Percentiles rank a stretch among this genome's conserved stretches.
Evolutionary conservation across 371 early-diverging fungal genomes (phyloP).

Genomic region (Mortierella sp.): DNA sequence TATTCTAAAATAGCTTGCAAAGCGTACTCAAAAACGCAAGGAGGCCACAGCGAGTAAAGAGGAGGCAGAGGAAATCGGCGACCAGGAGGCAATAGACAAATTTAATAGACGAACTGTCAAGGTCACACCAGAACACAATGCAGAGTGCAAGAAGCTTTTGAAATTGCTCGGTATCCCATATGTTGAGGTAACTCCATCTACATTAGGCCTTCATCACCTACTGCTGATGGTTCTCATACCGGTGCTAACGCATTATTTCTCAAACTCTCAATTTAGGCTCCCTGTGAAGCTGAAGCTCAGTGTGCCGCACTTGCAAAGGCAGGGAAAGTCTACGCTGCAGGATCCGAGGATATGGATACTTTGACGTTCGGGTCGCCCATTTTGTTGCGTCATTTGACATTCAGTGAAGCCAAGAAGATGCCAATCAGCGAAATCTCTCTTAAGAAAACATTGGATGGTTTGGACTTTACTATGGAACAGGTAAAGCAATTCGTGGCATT

Average conservation of each 20-base stretch:
- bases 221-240: neutral
- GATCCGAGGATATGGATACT: constrained; percentile 99
- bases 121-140: constrained; percentile 96
- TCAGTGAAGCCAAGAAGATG: constrained; percentile 93
- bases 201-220: neutral
- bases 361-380: constrained; percentile 96
- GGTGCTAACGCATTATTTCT: neutral
- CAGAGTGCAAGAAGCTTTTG: constrained; percentile 94
- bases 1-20: constrained; percentile 75
- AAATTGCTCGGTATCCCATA: constrained; percentile 98
- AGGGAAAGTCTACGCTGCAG: constrained; percentile 95
- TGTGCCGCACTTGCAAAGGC: constrained; percentile 95
- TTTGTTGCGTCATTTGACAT: constrained; percentile 96
- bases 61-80: constrained; percentile 91
- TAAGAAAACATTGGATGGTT: constrained; percentile 86
- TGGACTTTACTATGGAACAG: constrained; percentile 82
- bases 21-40: constrained; percentile 87
- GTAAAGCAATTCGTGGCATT: constrained; percentile 49
- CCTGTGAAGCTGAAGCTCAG: constrained; percentile 99
- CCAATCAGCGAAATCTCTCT: constrained; percentile 95
- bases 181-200: constrained; percentile 69
- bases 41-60: constrained; percentile 86
- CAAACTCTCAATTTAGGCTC: constrained; percentile 71
- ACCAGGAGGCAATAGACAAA: constrained; percentile 89
- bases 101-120: constrained; percentile 94